These are phyloP conservation scores for Ilyonectria mors-panacis DNA, from an alignment of 2,329 filamentous ascomycete species.

Conservation along the genomic window DNA sequence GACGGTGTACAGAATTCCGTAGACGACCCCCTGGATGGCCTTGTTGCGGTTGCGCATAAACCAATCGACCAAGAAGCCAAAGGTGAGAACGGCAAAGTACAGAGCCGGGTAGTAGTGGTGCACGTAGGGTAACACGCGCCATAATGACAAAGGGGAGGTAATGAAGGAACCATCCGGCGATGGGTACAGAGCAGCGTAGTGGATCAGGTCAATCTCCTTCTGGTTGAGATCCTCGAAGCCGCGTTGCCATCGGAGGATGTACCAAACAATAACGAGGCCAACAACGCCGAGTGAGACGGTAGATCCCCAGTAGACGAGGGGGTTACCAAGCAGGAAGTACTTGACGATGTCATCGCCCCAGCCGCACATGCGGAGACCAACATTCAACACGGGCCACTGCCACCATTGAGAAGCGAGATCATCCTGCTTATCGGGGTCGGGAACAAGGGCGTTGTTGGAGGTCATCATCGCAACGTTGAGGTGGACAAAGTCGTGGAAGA, in stretches of 20 bases:
- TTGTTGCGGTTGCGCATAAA: slow-evolving; percentile 77
- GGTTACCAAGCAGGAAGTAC: slow-evolving; percentile 98
- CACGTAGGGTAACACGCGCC: slow-evolving; percentile 97
- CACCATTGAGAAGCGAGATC: slow-evolving; percentile 97
- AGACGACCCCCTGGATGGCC: slow-evolving; percentile 77
- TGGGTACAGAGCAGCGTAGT: slow-evolving; percentile 92
- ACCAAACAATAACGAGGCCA: slow-evolving; percentile 82
- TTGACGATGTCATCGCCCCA: slow-evolving; percentile 98
- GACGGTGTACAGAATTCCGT: slow-evolving; percentile 79
- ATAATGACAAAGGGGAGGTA: slow-evolving; percentile 97
- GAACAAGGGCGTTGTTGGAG: slow-evolving; percentile 97
- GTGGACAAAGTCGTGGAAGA: slow-evolving; percentile 97
- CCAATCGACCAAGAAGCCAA: slow-evolving; percentile 93
- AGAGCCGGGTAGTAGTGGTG: slow-evolving; percentile 99
- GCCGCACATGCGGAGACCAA: slow-evolving; percentile 97
- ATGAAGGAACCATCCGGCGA: slow-evolving; percentile 95
- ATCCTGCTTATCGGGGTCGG: slow-evolving; percentile 98
- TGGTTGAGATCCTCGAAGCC: slow-evolving; percentile 88
- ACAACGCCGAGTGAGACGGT: slow-evolving; percentile 84
- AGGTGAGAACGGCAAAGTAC: slow-evolving; percentile 93
- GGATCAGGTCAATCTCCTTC: slow-evolving; percentile 90
- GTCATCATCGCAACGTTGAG: slow-evolving; percentile 99
- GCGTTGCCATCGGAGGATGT: slow-evolving; percentile 94
- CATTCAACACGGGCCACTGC: slow-evolving; percentile 97
- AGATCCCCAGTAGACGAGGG: slow-evolving; percentile 94